Conservation (phyloP, 2,329 filamentous ascomycete genomes). For the Davidsoniella australis region DNA sequence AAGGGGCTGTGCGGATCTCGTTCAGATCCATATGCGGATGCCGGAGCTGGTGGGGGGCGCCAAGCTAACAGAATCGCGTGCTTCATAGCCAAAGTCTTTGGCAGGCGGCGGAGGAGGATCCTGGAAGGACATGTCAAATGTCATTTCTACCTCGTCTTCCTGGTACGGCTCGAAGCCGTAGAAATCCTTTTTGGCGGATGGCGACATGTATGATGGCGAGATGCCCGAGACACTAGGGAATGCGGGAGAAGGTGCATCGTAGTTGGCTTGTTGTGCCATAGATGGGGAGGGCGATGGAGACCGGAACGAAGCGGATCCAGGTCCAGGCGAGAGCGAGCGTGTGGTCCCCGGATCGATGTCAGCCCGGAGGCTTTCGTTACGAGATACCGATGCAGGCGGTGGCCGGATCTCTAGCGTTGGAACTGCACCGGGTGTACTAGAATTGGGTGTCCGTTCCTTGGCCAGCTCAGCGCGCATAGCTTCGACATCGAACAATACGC, state of each 20-base stretch:
- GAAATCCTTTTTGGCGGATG: slow-evolving; percentile 2
- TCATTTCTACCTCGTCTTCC: slow-evolving; percentile 47
- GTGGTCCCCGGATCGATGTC: neutral
- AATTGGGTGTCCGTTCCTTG: slow-evolving; percentile 60
- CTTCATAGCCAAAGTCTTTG: slow-evolving; percentile 19
- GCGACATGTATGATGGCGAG: slow-evolving; percentile 1
- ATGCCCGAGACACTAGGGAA: neutral
- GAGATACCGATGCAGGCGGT: slow-evolving; percentile 7
- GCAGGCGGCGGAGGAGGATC: slow-evolving; percentile 19
- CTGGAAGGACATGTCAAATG: slow-evolving; percentile 49
- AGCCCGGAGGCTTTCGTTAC: slow-evolving; percentile 5
- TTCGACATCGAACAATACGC: slow-evolving; percentile 85
- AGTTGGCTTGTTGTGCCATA: neutral
- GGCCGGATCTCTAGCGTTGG: slow-evolving; percentile 7
- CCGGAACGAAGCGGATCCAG: neutral
- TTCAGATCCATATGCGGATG: neutral
- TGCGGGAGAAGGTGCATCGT: neutral
- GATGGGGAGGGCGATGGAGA: slow-evolving; percentile 6
- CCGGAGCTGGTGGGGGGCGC: slow-evolving; percentile 15
- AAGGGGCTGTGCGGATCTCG: neutral
- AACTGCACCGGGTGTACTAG: neutral
- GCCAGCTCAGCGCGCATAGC: slow-evolving; percentile 79
- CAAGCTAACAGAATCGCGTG: slow-evolving; percentile 13
- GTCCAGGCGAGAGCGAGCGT: slow-evolving; percentile 5
- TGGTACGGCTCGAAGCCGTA: slow-evolving; percentile 12